Conservation (phyloP, 768 basidiomycete species). For the Sporobolomyces roseus region DNA sequence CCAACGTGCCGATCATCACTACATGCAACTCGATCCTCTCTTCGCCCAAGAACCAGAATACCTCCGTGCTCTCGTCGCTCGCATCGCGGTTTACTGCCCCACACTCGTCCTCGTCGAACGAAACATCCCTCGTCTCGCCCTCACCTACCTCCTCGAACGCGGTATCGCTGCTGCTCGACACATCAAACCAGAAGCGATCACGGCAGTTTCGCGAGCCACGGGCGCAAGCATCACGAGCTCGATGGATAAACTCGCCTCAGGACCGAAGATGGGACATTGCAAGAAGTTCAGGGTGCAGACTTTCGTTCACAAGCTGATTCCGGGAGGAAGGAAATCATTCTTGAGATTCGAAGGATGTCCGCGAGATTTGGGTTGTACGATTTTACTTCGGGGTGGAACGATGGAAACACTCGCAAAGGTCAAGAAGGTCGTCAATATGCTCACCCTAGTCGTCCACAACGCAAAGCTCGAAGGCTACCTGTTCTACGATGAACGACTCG, state of each 20-base stretch:
- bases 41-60: constrained; percentile 90
- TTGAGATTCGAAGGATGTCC: constrained; percentile 98
- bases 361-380: constrained; percentile 88
- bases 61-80: constrained; percentile 75
- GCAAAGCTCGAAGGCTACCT: constrained; percentile 73
- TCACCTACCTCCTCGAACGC: constrained; percentile 76
- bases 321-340: constrained; percentile 88
- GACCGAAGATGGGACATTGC: constrained; percentile 86
- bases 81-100: constrained; percentile 85
- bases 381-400: constrained; percentile 82
- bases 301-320: constrained; percentile 87
- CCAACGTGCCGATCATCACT: constrained; percentile 68
- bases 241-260: constrained; percentile 60
- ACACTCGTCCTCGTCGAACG: constrained; percentile 89
- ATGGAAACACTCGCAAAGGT: constrained; percentile 72
- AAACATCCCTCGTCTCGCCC: constrained; percentile 81
- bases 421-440: constrained; percentile 87
- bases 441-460: constrained; percentile 87
- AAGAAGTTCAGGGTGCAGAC: constrained; percentile 80
- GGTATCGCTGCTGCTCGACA: constrained; percentile 85
- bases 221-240: constrained; percentile 84
- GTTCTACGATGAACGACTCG: constrained; percentile 50
- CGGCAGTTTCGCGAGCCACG: constrained; percentile 85
- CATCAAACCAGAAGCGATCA: constrained; percentile 81
- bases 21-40: constrained; percentile 86